Percentiles rank a stretch among this genome's conserved stretches.
Conservation (phyloP, 345 rosid species). For the Camelina hispida region DNA sequence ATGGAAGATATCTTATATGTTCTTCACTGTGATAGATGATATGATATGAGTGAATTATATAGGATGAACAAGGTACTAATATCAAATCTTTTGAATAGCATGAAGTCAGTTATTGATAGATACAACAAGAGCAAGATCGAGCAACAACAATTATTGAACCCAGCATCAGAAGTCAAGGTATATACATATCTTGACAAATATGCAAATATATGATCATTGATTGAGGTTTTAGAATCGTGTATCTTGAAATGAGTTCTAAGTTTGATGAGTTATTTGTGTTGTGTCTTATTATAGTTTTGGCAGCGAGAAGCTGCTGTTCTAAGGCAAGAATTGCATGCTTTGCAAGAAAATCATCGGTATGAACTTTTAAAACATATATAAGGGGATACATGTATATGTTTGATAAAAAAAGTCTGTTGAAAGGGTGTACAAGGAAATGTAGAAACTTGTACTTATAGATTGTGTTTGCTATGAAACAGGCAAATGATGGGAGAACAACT, state of each 20-base stretch:
- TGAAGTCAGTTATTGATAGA: constrained; percentile 67
- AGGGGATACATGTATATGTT: background rate
- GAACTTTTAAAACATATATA: background rate
- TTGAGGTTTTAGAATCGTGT: no score
- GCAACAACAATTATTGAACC: constrained; percentile 57
- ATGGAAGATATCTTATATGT: background rate
- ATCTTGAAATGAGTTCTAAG: background rate
- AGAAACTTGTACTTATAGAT: constrained; percentile 7
- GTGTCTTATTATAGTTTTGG: constrained; percentile 58
- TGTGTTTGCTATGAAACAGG: constrained; percentile 48
- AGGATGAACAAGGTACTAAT: constrained; percentile 19
- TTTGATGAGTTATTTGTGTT: constrained; percentile 23
- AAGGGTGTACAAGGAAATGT: constrained; percentile 5
- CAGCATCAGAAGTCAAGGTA: constrained; percentile 77
- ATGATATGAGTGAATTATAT: constrained; percentile 19
- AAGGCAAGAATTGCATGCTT: constrained; percentile 64
- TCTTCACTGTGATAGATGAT: background rate
- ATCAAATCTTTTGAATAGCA: constrained; percentile 52
- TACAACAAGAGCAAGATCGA: constrained; percentile 68
- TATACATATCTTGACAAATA: constrained; percentile 32
- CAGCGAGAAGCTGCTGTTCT: constrained; percentile 65
- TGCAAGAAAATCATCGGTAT: constrained; percentile 71
- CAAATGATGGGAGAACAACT: constrained; percentile 80
- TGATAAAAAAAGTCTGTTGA: background rate
- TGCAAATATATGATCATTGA: no score